A percentile compares a stretch with the other conserved stretches of the same genome.
phyloP scores from a whole-genome alignment of 1,284 basidiomycete species.

The Cutaneotrichosporon sp. region DNA sequence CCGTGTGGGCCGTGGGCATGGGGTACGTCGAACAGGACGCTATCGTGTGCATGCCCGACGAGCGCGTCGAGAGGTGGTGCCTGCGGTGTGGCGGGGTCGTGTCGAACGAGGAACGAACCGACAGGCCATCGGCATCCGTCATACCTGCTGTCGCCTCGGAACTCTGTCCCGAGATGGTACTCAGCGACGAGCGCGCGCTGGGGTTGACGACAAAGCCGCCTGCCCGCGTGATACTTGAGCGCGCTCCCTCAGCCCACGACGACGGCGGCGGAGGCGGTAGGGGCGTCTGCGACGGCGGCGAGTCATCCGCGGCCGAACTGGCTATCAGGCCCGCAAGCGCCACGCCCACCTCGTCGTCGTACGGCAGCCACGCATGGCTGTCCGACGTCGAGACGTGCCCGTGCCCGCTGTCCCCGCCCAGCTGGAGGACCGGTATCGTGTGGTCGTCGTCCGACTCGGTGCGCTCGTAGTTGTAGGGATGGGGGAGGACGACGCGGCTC shows the following conservation, averaged over 20 bases:
- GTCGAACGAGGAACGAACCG: not conserved
- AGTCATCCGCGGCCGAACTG: too few species aligned
- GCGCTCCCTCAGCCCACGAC: not conserved
- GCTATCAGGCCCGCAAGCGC: too few species aligned
- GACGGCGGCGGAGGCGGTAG: too few species aligned
- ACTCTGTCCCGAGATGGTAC: not conserved
- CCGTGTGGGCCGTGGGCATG: not conserved
- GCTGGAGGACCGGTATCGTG: not conserved
- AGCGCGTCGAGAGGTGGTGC: not conserved
- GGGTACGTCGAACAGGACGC: not conserved
- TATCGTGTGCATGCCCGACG: not conserved
- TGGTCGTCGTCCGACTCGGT: slow-evolving; percentile 8
- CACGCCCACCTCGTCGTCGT: not conserved
- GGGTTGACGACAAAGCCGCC: too few species aligned
- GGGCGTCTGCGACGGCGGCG: too few species aligned
- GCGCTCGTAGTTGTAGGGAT: not conserved
- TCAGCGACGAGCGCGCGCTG: not conserved
- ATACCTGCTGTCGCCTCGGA: not conserved
- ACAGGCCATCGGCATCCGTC: not conserved
- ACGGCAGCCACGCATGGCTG: slow-evolving; percentile 13
- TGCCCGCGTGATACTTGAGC: too few species aligned
- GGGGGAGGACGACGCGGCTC: not conserved
- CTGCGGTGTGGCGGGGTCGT: not conserved
- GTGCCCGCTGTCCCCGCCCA: too few species aligned
- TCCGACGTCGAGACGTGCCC: too few species aligned